Base-by-base conservation (phyloP, 2,329 filamentous ascomycete genomes). In the Metarhizium robertsii region DNA sequence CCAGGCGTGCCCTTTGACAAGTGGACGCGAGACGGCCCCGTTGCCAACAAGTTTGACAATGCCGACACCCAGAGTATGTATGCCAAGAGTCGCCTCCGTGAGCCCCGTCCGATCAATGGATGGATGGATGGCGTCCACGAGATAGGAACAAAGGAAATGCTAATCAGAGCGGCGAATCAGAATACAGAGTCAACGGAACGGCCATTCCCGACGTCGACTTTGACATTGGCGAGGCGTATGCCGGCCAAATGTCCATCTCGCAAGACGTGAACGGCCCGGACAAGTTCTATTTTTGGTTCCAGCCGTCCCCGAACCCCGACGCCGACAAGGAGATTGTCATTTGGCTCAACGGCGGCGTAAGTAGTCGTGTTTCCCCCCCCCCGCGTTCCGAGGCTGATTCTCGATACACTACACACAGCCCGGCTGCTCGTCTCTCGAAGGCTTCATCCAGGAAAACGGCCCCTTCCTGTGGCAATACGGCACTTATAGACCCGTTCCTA, bases 371-470 rank as follows among this genome's bases (percentile, higher is more conserved):
- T 6, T n/a, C 2, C 10, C 1, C 2, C n/a, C n/a, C 42, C 42
- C 6, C n/a, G 18, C 18, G n/a, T 11, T 11, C 32, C 6, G 8
- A 45, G 18, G n/a, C 16, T 16, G 7, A 45, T 16, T 8, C 16
- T 30, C 20, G 30, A 38, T 14, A 5, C 16, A 38, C 5, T 38
- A 66, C 10, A 10, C 48, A 16, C 32, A 59, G 52, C 79, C 79
- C 16, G 79, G 78, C 25, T 83, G 78, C 62, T 76, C 75, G 38
- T 87, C 84, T 1, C 75, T 89, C 8, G 79, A 84, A 61, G 87
- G 86, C 7, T 73, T 92, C 1, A 67, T 92, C 6, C 86, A 89
- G 50, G 88, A 92, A 62, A 92, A 90, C 62, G 88, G 88, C 0
- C 86, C 88, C 0, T 86, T 89, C 63, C 55, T 79, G 3, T 89